Base-by-base conservation (phyloP, 306 rosid genomes). In the Ochetophila trinervis region DNA sequence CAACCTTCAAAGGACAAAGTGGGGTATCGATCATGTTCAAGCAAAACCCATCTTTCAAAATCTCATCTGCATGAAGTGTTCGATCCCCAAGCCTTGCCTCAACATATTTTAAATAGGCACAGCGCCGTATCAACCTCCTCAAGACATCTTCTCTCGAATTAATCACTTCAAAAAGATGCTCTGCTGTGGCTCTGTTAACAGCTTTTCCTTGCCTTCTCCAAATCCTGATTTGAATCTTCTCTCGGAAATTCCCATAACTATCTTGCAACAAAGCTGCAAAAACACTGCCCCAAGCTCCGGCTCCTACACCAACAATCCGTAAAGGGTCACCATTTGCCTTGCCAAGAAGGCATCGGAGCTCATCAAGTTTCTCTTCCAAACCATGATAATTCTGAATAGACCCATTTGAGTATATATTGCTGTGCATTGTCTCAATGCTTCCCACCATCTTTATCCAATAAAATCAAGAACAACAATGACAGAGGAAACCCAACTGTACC, bases 281-380 rank as follows among this genome's bases (percentile, higher is more conserved):
- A 4, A 89, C 95, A 78, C 98, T 91, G 1, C 98, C 98, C 96
- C 98, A 91, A 6, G 98, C 98, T 51, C 98, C 98, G 3, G 97
- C 96, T 49, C 92, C 96, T 15, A 91, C 90, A 40, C 98, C 87
- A 44, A 87, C 98, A 20, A 88, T 83, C 65, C 96, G 82, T n/a
- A 91, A 57, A 34, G 97, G 95, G 68, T 91, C 97, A 35, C 83
- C 78, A 19, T 85, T 48, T 2, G 80, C 71, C 66, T 86, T 86
- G 14, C 86, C 81, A 66, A 77, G 60, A 53, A 76, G 69, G 9
- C 61, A 22, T 53, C 91, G 17, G 1, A 91, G 85, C 52, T 91
- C 96, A 59, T 88, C 72, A 4, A 91, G 82, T 74, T 88, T 91
- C 69, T 85, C 95, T 42, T 89, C 98, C 69, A 89, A 76, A 4